Base-by-base conservation (phyloP, 306 rosid genomes). In the Fragaria iinumae region DNA sequence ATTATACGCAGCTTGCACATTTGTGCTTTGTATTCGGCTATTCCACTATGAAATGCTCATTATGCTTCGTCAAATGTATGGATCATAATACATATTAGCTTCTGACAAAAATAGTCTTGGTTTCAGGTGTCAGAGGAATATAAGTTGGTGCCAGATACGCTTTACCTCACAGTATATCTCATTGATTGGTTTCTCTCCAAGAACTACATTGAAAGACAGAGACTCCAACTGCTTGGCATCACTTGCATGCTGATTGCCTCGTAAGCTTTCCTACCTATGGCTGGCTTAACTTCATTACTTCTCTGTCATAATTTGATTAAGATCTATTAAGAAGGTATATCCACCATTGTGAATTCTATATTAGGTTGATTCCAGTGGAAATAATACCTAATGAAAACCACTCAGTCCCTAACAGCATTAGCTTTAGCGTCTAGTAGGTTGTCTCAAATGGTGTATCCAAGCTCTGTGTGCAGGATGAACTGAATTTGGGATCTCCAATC, bases 241-340 rank as follows among this genome's bases (percentile, higher is more conserved):
- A 89, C 97, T 63, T 96, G 99, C 90, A 88, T 96, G 98, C 82
- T 93, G 63, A 88, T 96, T 76, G 89, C 97, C 71, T 96, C 99
- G 98, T 96, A 90, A 93, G 96, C 82, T 69, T 62, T 74, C 82
- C 29, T 48, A 84, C 75, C 74, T 47, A 50, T 44, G 21, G 34
- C 74, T 79, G 68, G 48, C 71, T 79, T 71, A 76, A 50, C 72
- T 71, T 71, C 72, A 62, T 60, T 67, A 11, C 18, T 52, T 59
- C 41, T 73, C 55, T 41, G n/a, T 47, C 14, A 65, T 29, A 9
- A 34, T 21, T 27, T 27, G 56, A 76, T 79, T 29, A 36, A 44
- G 25, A 78, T 47, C 56, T 62, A 72, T 60, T 43, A 67, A 64
- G 18, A 53, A 6, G 25, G 50, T 25, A 17, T 67, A 34, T 71